Conservation (phyloP, 2,329 filamentous ascomycete genomes). For the Colletotrichum sp. region DNA sequence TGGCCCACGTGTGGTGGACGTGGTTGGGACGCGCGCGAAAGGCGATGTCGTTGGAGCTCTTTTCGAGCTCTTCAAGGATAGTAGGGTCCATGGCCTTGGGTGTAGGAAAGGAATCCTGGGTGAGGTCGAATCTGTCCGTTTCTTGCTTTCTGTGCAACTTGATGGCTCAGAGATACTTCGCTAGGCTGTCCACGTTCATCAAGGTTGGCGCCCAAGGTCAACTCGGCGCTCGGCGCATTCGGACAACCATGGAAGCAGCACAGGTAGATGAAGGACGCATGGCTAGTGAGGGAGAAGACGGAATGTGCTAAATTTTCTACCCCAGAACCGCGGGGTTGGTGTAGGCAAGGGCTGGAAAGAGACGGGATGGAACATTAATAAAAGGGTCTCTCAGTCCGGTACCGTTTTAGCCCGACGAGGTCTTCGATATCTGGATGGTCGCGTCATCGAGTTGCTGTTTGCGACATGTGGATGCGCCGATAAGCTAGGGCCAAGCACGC, state of each 20-base stretch:
- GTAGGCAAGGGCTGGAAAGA: neutral
- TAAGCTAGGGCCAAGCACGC: neutral
- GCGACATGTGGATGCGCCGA: neutral
- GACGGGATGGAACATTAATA: neutral
- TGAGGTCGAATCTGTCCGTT: neutral
- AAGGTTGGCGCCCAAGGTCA: neutral
- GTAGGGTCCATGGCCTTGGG: constrained; percentile 39
- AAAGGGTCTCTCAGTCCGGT: neutral
- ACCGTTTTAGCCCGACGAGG: constrained; percentile 1
- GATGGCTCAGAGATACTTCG: neutral
- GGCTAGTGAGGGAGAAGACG: neutral
- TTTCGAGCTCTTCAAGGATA: constrained; percentile 36
- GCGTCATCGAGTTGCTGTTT: constrained; percentile 20
- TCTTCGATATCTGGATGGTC: neutral
- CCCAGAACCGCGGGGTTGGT: neutral
- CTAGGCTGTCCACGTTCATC: neutral
- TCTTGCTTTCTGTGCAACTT: neutral
- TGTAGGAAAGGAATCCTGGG: neutral
- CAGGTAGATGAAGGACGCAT: neutral
- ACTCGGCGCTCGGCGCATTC: neutral
- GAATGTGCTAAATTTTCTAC: neutral
- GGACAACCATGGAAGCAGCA: neutral
- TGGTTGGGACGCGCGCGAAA: constrained; percentile 79
- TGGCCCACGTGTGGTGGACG: constrained; percentile 91
- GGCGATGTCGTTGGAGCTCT: constrained; percentile 53